These are phyloP conservation scores for Nepenthes mirabilis DNA, from an alignment of 148 eudicot species.

Conservation along the genomic window DNA sequence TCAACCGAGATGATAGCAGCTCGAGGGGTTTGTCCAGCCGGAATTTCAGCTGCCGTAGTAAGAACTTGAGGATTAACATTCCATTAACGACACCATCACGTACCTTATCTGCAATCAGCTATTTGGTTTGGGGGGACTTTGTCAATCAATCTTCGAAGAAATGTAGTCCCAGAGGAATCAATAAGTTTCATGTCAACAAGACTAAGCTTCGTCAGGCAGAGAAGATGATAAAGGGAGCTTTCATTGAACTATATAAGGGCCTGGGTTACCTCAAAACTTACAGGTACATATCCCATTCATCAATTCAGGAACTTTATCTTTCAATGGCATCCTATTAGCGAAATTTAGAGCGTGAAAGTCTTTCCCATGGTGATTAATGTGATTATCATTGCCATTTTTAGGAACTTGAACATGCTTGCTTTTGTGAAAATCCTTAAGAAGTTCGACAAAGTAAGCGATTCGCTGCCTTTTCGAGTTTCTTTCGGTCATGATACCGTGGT, in stretches of 20 bases:
- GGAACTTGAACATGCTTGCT: conserved; percentile 97
- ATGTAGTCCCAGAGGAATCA: conserved; percentile 35
- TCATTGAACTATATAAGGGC: conserved; percentile 86
- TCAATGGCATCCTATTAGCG: not conserved
- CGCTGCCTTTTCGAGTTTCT: conserved; percentile 2
- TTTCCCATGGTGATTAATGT: conserved; percentile 10
- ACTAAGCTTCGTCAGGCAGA: conserved; percentile 76
- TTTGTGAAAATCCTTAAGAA: conserved; percentile 83
- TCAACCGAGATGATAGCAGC: conserved; percentile 37
- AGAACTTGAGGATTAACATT: conserved; percentile 57
- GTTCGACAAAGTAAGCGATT: conserved; percentile 76
- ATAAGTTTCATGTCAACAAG: conserved; percentile 47
- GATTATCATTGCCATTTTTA: conserved; percentile 14
- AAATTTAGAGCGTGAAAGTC: conserved; percentile 1
- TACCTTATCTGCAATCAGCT: conserved; percentile 64
- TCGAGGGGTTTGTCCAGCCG: conserved; percentile 34
- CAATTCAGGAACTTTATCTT: not conserved
- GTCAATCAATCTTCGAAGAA: conserved; percentile 59
- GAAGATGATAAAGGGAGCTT: conserved; percentile 89
- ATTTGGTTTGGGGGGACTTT: conserved; percentile 71
- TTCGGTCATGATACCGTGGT: conserved; percentile 5
- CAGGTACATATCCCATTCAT: conserved; percentile 31
- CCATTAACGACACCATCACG: conserved; percentile 79
- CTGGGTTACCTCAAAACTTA: conserved; percentile 76
- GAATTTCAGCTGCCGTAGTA: conserved; percentile 47